A percentile compares a stretch with the other conserved stretches of the same genome.
Evolutionary conservation across 768 basidiomycete species (phyloP).

Genomic region (Tulasnella sp.): DNA sequence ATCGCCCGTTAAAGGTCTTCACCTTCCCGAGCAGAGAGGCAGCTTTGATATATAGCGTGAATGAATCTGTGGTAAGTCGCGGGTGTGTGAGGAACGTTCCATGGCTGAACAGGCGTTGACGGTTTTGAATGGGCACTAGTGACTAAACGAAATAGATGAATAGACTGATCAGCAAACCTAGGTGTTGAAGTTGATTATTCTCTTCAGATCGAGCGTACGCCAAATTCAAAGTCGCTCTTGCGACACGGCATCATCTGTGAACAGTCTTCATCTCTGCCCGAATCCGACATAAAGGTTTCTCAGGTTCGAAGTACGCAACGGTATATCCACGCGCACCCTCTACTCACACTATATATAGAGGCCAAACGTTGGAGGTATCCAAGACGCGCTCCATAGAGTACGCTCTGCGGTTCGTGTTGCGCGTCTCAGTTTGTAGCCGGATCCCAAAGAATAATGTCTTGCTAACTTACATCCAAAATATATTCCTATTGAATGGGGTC

Average conservation of each 20-base stretch:
- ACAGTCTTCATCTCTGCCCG: not conserved
- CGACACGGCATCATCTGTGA: conserved; percentile 1
- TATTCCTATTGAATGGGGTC: not conserved
- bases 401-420: not conserved
- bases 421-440: not conserved
- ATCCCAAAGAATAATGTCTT: not conserved
- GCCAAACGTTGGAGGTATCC: conserved; percentile 3
- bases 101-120: conserved; percentile 3
- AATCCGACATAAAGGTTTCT: not conserved
- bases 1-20: conserved; percentile 9
- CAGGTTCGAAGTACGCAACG: not conserved
- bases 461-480: conserved; percentile 9
- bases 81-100: conserved; percentile 14
- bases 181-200: not conserved
- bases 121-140: conserved; percentile 3
- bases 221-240: not conserved
- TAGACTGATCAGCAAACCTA: not conserved
- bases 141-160: not conserved
- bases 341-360: conserved; percentile 2
- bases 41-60: conserved; percentile 17
- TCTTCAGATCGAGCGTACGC: not conserved
- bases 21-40: conserved; percentile 6
- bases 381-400: conserved; percentile 11
- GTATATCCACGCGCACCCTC: not conserved
- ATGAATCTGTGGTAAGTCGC: conserved; percentile 8